phyloP scores from a whole-genome alignment of 2,329 filamentous ascomycete genomes.

The Leptodontidium sp. region DNA sequence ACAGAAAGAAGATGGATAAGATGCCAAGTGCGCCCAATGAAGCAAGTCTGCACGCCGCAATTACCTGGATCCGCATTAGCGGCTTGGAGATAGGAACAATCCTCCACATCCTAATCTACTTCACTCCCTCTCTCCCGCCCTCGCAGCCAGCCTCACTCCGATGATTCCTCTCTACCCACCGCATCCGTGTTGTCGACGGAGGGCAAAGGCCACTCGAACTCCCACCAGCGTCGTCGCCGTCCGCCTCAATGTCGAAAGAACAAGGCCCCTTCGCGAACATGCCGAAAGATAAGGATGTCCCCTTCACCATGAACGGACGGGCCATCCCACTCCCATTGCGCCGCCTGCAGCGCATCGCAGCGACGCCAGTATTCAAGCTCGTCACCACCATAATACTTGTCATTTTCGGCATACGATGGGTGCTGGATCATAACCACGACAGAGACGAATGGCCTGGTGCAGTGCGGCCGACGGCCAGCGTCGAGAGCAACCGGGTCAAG shows the following conservation, averaged over 20 bases:
- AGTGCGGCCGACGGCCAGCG: slow-evolving; percentile 29
- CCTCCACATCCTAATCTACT: slow-evolving; percentile 12
- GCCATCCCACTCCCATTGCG: slow-evolving; percentile 33
- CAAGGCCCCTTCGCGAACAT: slow-evolving; percentile 2
- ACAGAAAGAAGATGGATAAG: background rate
- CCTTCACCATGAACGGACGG: slow-evolving; percentile 15
- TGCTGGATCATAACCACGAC: slow-evolving; percentile 40
- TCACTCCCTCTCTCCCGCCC: background rate
- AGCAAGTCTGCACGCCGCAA: background rate
- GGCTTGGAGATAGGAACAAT: slow-evolving; percentile 19
- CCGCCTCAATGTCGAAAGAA: slow-evolving; percentile 17
- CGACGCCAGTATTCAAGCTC: slow-evolving; percentile 33
- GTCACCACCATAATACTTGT: slow-evolving; percentile 31
- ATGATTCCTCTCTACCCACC: background rate
- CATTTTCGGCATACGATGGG: slow-evolving; percentile 34
- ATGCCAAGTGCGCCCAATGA: slow-evolving; percentile 1
- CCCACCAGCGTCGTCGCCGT: background rate
- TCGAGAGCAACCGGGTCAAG: slow-evolving; percentile 38
- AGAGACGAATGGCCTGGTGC: slow-evolving; percentile 20
- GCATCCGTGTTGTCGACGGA: slow-evolving; percentile 9
- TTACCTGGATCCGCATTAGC: slow-evolving; percentile 10
- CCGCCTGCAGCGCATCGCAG: slow-evolving; percentile 33
- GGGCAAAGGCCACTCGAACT: background rate
- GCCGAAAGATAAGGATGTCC: slow-evolving; percentile 4
- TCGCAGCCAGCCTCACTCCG: slow-evolving; percentile 1